These are phyloP conservation scores for Scolecobasidium constrictum DNA, from an alignment of 2,329 filamentous ascomycete species.

Conservation along the genomic window DNA sequence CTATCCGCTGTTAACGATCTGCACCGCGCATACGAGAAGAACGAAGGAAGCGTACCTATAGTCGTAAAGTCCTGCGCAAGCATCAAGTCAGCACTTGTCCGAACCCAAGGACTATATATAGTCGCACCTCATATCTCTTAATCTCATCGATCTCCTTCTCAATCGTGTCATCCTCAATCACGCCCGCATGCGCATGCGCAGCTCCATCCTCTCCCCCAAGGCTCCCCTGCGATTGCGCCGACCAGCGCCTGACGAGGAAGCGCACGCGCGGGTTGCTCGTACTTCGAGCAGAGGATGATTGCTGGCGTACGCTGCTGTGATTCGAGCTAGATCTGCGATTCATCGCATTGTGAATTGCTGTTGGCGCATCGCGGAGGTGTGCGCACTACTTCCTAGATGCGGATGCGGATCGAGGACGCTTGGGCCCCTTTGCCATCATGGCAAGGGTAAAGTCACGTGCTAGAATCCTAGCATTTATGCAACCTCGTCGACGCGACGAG, in stretches of 20 bases:
- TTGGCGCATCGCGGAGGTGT: too few relatives aligned
- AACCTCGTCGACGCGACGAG: background rate
- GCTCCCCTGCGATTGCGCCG: slow-evolving; percentile 44
- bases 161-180: slow-evolving; percentile 51
- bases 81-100: background rate
- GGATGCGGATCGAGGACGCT: too few relatives aligned
- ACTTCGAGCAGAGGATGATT: slow-evolving; percentile 40
- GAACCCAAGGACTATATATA: slow-evolving; percentile 7
- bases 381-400: too few relatives aligned
- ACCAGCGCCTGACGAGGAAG: slow-evolving; percentile 57
- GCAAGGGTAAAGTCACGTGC: too few relatives aligned
- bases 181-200: background rate
- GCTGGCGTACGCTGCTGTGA: slow-evolving; percentile 22
- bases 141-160: slow-evolving; percentile 96
- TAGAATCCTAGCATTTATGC: too few relatives aligned
- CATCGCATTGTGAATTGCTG: slow-evolving; percentile 35
- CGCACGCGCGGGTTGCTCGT: too few relatives aligned
- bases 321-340: slow-evolving; percentile 25
- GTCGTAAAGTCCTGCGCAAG: slow-evolving; percentile 73
- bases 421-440: too few relatives aligned
- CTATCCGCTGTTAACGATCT: slow-evolving; percentile 42
- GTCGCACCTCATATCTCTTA: slow-evolving; percentile 75
- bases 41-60: too few relatives aligned
- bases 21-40: slow-evolving; percentile 15
- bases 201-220: too few relatives aligned